These are phyloP conservation scores for Eremochloa ophiuroides DNA, from an alignment of 176 grass and related monocot species.

Conservation along the genomic window DNA sequence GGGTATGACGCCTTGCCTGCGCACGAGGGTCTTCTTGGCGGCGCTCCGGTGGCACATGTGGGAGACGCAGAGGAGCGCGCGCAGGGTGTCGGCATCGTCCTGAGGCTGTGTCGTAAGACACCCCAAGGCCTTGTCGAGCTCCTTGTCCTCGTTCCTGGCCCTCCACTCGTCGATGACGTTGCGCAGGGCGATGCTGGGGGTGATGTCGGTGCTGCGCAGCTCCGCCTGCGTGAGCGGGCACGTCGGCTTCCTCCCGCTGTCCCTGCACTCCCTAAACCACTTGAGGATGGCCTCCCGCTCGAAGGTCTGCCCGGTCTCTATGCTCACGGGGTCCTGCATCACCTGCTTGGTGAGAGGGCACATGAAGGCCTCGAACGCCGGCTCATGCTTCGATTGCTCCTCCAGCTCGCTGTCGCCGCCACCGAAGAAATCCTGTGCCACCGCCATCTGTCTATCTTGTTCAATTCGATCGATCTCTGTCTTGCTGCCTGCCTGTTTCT, in stretches of 20 bases:
- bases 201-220: constrained; percentile 52
- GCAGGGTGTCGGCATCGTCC: constrained; percentile 25
- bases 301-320: constrained; percentile 87
- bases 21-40: constrained; percentile 42
- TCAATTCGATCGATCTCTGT: not conserved
- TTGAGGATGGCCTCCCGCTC: constrained; percentile 85
- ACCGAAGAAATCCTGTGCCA: not conserved
- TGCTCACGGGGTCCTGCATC: constrained; percentile 69
- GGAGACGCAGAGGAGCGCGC: constrained; percentile 29
- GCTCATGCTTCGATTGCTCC: constrained; percentile 43
- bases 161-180: constrained; percentile 87
- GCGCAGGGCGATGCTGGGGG: constrained; percentile 61
- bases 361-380: constrained; percentile 75
- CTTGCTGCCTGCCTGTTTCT: not conserved
- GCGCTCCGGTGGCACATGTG: constrained; percentile 37
- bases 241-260: constrained; percentile 53
- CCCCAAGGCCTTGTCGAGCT: constrained; percentile 50
- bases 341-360: constrained; percentile 79
- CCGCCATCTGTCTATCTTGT: not conserved
- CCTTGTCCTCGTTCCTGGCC: constrained; percentile 58
- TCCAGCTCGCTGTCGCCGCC: constrained; percentile 28
- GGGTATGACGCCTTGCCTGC: constrained; percentile 39
- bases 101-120: not conserved
- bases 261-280: constrained; percentile 83
- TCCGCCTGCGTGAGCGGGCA: constrained; percentile 71